Base-by-base conservation (phyloP, 257 asterid species). In the Pogostemon cablin region DNA sequence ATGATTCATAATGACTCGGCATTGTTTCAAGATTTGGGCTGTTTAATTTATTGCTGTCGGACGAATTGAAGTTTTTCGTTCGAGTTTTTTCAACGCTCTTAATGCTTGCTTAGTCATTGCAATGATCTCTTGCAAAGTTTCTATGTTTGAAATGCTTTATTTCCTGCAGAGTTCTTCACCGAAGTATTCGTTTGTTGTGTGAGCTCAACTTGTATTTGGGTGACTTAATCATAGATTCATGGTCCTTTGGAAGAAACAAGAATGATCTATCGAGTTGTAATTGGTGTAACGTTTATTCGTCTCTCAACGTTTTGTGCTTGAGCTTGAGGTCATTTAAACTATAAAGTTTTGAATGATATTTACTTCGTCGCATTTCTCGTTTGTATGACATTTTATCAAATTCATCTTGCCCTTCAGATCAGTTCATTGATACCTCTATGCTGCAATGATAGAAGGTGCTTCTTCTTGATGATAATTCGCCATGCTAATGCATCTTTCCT, bases 381-480 rank as follows among this genome's bases (percentile, higher is more conserved):
- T 15, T 15, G 15, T 15, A 15, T 15, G 32, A 25, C 32, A 25
- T 25, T 25, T 25, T 25, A 25, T 25, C 32, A 25, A 25, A 25
- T 25, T 25, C 32, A 25, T 25, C 32, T 25, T 44, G 25, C 57
- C 55, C 25, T 4, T 38, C 7, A n/a, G 37, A 39, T 20, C 56
- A 42, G 52, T 3, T 25, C 32, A 25, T 25, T 25, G 32, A 25
- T 25, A 25, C 32, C 32, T 25, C 32, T 25, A 25, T 25, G 32
- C 3, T 34, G 20, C 7, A 2, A 35, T 47, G 5, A 47, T 46
- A 43, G 40, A 6, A 50, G 39, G 12, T 34, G 60, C 35, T 44
- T 75, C 40, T 58, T 46, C 42, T 43, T 32, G 17, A 50, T 60
- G 54, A 48, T 75, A 46, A 60, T 47, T 69, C 72, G 15, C 20